Conservation (phyloP, 108 stramenopile genomes). For the Cyclotella cryptica region DNA sequence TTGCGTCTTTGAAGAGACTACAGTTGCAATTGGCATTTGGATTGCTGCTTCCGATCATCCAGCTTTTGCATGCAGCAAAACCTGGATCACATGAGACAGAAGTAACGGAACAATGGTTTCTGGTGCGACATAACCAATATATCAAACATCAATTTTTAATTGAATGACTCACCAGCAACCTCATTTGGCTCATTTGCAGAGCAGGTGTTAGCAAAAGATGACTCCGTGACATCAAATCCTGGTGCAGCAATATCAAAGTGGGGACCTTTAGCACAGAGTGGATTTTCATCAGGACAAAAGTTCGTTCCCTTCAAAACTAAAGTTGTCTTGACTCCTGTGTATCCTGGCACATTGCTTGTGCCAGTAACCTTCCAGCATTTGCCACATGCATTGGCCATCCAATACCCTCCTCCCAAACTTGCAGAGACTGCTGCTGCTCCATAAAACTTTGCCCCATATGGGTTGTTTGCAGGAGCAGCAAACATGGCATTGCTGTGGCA, state of each 20-base stretch:
- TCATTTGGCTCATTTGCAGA: conserved; percentile 28
- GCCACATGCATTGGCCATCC: conserved; percentile 54
- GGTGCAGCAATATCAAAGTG: conserved; percentile 65
- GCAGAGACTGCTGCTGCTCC: conserved; percentile 56
- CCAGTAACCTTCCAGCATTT: conserved; percentile 60
- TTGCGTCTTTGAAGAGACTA: conserved; percentile 29
- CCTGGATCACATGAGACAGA: background rate
- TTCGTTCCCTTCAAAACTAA: conserved; percentile 55
- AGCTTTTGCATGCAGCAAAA: conserved; percentile 29
- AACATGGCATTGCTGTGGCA: conserved; percentile 61
- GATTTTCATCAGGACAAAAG: conserved; percentile 50
- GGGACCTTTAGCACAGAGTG: conserved; percentile 27
- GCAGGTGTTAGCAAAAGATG: conserved; percentile 24
- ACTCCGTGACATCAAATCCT: conserved; percentile 52
- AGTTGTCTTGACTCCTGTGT: conserved; percentile 28
- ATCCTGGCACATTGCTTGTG: conserved; percentile 31
- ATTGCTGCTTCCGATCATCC: conserved; percentile 36
- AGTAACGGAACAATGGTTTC: background rate
- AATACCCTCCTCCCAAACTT: conserved; percentile 47
- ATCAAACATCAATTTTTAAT: background rate
- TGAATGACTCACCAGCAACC: conserved; percentile 18
- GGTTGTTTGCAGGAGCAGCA: conserved; percentile 48
- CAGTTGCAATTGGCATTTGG: conserved; percentile 38
- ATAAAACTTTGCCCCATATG: conserved; percentile 51
- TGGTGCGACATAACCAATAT: background rate